Conservation (phyloP, 2,329 filamentous ascomycete genomes). For the Exutisphaerella laricina region DNA sequence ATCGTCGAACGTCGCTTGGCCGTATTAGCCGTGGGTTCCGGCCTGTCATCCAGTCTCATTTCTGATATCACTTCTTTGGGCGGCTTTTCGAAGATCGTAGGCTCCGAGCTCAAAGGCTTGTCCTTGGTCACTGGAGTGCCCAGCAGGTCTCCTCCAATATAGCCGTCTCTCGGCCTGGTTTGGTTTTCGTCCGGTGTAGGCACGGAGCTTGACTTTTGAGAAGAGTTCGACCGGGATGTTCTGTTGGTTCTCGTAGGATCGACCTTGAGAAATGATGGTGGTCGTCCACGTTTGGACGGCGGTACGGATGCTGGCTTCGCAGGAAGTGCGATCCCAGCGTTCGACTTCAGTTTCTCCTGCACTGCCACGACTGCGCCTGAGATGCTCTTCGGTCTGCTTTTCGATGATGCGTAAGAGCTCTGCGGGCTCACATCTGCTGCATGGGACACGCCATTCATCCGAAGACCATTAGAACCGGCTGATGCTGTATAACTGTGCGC, state of each 20-base stretch:
- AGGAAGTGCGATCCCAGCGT: background rate
- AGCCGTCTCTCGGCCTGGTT: constrained; percentile 4
- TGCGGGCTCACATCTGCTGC: constrained; percentile 5
- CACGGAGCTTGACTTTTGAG: background rate
- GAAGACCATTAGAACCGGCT: constrained; percentile 26
- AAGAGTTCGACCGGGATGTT: constrained; percentile 1
- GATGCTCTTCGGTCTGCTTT: constrained; percentile 26
- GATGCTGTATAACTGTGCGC: constrained; percentile 19
- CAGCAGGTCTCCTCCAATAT: constrained; percentile 3
- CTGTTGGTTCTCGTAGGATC: constrained; percentile 10
- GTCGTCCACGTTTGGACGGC: constrained; percentile 7
- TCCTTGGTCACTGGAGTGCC: constrained; percentile 2
- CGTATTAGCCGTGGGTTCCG: constrained; percentile 24
- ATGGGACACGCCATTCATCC: constrained; percentile 32
- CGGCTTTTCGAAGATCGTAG: constrained; percentile 9
- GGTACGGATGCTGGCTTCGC: constrained; percentile 8
- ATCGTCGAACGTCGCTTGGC: constrained; percentile 28
- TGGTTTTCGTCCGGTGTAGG: constrained; percentile 4
- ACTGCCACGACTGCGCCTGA: constrained; percentile 11
- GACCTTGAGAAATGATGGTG: constrained; percentile 18
- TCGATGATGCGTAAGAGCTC: constrained; percentile 10
- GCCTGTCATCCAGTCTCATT: constrained; percentile 8
- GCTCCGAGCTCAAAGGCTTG: constrained; percentile 2
- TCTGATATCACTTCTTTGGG: constrained; percentile 5
- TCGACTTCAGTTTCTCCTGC: background rate